Evolutionary conservation across 129 eudicot species (phyloP), one percentile per base, ranked within the genome.

Genomic region (Lactuca sativa): DNA sequence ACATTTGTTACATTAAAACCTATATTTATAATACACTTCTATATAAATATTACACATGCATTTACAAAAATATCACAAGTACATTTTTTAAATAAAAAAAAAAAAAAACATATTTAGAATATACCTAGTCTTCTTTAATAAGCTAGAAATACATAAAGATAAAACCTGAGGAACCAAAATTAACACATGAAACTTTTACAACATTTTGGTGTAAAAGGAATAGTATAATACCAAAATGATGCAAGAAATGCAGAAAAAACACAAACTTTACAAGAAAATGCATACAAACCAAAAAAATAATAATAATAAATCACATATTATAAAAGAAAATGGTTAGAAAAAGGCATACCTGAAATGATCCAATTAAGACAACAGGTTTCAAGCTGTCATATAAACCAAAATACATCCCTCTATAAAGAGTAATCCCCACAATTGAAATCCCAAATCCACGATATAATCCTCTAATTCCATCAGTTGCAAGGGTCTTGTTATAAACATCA

Each of bases 371-470:
- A 62, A 85, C 59, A 13, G 99, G 99, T 71, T 95, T 95, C 86
- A 90, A 11, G 82, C 88, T 85, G 81, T 95, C 99, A 37, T 90
- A 95, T 56, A 95, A 74, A 64, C 99, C 99, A 73, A 95, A 95
- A 64, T 90, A 95, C 96, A 95, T 81, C 68, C 99, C 99, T 63
- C 99, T 82, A 68, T 95, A 95, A 21, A 95, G 88, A 54, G 99
- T 95, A n/a, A 95, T 95, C 74, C 99, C 99, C 66, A 87, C 71
- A 16, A 95, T 87, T 74, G 99, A 95, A 64, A 61, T 88, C 67
- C 95, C 89, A 69, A 95, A 95, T 21, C 99, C 99, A 17, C 99
- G 89, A 64, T 95, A 95, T 47, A 95, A 85, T 5, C 99, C 99
- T 9, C 56, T 56, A 55, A 95, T 43, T 43, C 99, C 99, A 84